Base-by-base conservation (phyloP, 2,329 filamentous ascomycete species). In the Curvularia hawaiiensis region DNA sequence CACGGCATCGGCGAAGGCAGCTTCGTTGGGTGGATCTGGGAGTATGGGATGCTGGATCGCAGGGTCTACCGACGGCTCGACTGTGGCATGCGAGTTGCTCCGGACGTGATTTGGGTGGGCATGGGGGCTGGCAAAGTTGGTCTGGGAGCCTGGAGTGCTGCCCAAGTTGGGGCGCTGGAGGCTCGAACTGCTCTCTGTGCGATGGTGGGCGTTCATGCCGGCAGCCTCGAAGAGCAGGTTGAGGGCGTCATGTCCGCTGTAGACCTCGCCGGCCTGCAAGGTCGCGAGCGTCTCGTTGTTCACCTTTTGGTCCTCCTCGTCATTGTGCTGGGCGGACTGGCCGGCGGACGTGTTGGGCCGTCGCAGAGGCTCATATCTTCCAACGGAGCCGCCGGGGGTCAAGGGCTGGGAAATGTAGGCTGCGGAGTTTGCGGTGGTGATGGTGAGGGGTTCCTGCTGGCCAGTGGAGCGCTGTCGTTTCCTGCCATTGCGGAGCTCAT, bases 211-310 rank as follows among this genome's bases (percentile, higher is more conserved):
- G 41, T 82, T 72, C 61, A 83, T 80, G 57, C 79, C 80, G 3
- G 84, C 92, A 20, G 93, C 94, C 78, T 96, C 93, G 72, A 96
- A 96, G 16, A 98, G 83, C 56, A 97, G 82, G 75, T 97, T 92
- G 47, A 98, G 83, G 24, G 94, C 94, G 79, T 98, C 94, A 71
- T 97, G 93, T 3, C 91, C 92, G 35, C 92, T 93, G 75, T 93
- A 96, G 44, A 98, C 88, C 65, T 91, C 90, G 54, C 81, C 79
- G 39, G 81, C 83, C 64, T 88, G 80, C 63, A 89, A 72, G 48
- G 85, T 81, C 3, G 84, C 83, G 3, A 84, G 82, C n/a, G 84
- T 84, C 60, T 84, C 80, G 60, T 87, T 85, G 77, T 83, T 84
- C 64, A 84, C 81, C 69, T 85, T 80, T 63, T 83, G 79, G 60